Base-by-base conservation (phyloP, 352 stramenopile species). In the Phytopythium mirpurense region DNA sequence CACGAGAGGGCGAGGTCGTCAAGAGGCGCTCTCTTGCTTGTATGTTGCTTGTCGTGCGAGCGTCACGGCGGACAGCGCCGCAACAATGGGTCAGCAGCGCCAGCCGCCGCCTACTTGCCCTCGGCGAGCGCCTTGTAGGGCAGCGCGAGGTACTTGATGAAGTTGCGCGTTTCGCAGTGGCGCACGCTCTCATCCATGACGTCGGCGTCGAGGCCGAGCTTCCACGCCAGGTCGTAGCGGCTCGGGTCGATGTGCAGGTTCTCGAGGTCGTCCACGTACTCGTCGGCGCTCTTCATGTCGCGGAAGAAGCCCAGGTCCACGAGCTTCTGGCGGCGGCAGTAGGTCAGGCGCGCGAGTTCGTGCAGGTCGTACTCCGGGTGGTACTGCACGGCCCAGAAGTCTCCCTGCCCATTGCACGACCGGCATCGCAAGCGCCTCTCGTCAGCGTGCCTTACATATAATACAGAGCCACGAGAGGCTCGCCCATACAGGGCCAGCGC, bases 301-400 rank as follows among this genome's bases (percentile, higher is more conserved):
- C 52, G 49, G 54, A 91, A 91, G 43, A 91, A 86, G 7, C 76
- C 78, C 15, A 89, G 55, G 16, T 82, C 56, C 29, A 75, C 81
- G 42, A 79, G 81, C 41, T 80, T 62, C 54, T 85, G 62, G 26
- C 81, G 74, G 27, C 78, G 78, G 47, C 78, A 88, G 67, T 89
- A 79, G 38, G 71, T 88, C 42, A 93, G 61, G 1, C 79, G 74
- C 26, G 79, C 82, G 24, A 93, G 72, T 58, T 93, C 82, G 54
- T 90, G 79, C 26, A 93, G 57, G 52, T 93, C 76, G 65, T 93
- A 93, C 65, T 93, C 82, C 4, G 79, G 79, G 49, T 93, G 83
- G 54, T 93, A 93, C 51, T 93, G 83, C n/a, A 93, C 70, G 41
- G 60, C 76, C 83, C 83, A 93, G 45, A 93, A 93, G 19, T 93